A percentile compares a stretch with the other conserved stretches of the same genome.
Conservation (phyloP, 306 rosid species). For the Prunus dulcis region DNA sequence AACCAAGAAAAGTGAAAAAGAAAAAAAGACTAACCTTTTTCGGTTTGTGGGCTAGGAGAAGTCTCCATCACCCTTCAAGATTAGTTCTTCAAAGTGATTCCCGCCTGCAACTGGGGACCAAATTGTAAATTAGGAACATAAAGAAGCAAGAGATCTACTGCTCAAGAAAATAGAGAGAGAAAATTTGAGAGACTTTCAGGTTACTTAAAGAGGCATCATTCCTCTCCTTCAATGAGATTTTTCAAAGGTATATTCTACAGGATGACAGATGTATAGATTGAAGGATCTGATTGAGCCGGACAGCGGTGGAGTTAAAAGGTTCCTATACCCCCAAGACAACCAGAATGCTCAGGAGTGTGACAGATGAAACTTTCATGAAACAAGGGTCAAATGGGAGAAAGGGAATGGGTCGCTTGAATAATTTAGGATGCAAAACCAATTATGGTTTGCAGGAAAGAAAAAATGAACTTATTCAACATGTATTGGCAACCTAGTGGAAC, state of each 20-base stretch:
- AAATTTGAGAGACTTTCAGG: slow-evolving; percentile 34
- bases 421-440: neutral
- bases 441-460: slow-evolving; percentile 3
- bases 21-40: slow-evolving; percentile 72
- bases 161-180: slow-evolving; percentile 28
- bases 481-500: neutral
- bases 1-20: slow-evolving; percentile 43
- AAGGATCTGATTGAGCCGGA: slow-evolving; percentile 23
- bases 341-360: neutral
- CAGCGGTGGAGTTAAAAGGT: neutral
- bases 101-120: slow-evolving; percentile 79
- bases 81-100: slow-evolving; percentile 55
- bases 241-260: slow-evolving; percentile 29
- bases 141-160: slow-evolving; percentile 35
- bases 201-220: slow-evolving; percentile 23
- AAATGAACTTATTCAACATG: neutral
- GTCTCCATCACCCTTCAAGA: slow-evolving; percentile 63
- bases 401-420: too few relatives aligned
- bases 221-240: slow-evolving; percentile 23
- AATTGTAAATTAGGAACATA: slow-evolving; percentile 42
- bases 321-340: slow-evolving; percentile 17
- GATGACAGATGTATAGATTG: slow-evolving; percentile 22
- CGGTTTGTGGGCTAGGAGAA: slow-evolving; percentile 78
- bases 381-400: neutral
- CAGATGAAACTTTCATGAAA: neutral